Conservation (phyloP, 768 basidiomycete genomes). For the Trametes punicea region DNA sequence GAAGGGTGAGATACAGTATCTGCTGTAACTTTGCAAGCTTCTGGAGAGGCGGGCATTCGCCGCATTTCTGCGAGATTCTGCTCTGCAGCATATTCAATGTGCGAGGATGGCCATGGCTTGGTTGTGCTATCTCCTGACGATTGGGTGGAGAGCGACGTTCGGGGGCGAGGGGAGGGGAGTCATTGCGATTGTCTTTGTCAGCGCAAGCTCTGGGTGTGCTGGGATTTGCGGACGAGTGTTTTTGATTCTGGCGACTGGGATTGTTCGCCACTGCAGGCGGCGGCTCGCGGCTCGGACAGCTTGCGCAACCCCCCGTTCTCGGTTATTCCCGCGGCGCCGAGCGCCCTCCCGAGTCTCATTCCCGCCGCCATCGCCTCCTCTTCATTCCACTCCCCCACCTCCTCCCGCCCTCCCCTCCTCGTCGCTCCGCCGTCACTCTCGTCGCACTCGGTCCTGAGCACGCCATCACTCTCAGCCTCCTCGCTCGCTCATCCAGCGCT, state of each 20-base stretch:
- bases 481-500: background rate
- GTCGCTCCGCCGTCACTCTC: background rate
- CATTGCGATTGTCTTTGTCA: slow-evolving; percentile 8
- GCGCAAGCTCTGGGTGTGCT: background rate
- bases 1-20: too few species aligned
- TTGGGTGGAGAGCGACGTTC: background rate
- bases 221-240: background rate
- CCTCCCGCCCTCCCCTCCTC: background rate
- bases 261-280: background rate
- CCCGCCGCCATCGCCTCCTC: slow-evolving; percentile 13
- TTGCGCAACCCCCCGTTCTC: slow-evolving; percentile 18
- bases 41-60: too few species aligned
- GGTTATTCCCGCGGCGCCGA: slow-evolving; percentile 12
- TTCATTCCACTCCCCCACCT: slow-evolving; percentile 8
- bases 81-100: too few species aligned
- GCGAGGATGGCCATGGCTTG: too few species aligned
- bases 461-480: slow-evolving; percentile 3
- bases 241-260: background rate
- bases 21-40: too few species aligned
- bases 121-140: slow-evolving; percentile 2
- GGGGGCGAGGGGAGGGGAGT: background rate
- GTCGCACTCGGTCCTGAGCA: slow-evolving; percentile 5
- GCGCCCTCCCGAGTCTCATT: slow-evolving; percentile 15
- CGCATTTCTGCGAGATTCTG: slow-evolving; percentile 1
- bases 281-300: slow-evolving; percentile 13